These are phyloP conservation scores for Delonix regia DNA, from an alignment of 306 rosid genomes.

Conservation along the genomic window DNA sequence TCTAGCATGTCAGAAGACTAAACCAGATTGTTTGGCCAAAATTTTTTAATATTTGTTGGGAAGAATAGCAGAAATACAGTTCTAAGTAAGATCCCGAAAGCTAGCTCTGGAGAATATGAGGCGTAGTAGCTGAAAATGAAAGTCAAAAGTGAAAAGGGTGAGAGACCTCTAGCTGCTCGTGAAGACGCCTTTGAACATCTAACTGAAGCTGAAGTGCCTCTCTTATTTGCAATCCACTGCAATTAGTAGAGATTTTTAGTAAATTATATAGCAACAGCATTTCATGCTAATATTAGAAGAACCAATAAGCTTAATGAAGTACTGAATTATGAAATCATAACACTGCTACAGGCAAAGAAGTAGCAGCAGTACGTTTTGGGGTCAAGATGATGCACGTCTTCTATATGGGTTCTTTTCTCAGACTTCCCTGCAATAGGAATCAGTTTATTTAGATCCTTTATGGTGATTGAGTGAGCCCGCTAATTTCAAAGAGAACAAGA, in stretches of 20 bases:
- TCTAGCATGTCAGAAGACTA: not conserved
- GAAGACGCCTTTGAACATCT: conserved; percentile 89
- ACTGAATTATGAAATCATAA: not conserved
- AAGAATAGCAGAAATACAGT: not conserved
- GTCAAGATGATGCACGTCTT: conserved; percentile 56
- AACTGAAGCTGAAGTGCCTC: conserved; percentile 87
- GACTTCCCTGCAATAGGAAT: conserved; percentile 66
- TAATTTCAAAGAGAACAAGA: not conserved
- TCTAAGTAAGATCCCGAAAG: not conserved
- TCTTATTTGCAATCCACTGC: conserved; percentile 78
- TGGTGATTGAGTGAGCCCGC: conserved; percentile 7
- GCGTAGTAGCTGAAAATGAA: not conserved
- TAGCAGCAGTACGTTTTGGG: conserved; percentile 61
- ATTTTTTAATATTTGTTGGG: not conserved
- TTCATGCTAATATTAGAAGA: conserved; percentile 8
- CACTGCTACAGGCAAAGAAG: conserved; percentile 2
- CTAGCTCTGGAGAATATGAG: not conserved
- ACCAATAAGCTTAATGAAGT: conserved; percentile 2
- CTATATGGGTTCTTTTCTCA: conserved; percentile 51
- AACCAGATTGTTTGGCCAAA: no score
- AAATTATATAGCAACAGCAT: conserved; percentile 12
- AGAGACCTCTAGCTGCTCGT: conserved; percentile 88
- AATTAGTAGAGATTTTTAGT: conserved; percentile 8
- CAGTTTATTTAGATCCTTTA: conserved; percentile 15
- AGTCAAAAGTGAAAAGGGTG: not conserved